Evolutionary conservation across 1,139 yeast species (phyloP), one percentile per base, ranked within the genome.

Genomic region (Debaryomyces udenii): DNA sequence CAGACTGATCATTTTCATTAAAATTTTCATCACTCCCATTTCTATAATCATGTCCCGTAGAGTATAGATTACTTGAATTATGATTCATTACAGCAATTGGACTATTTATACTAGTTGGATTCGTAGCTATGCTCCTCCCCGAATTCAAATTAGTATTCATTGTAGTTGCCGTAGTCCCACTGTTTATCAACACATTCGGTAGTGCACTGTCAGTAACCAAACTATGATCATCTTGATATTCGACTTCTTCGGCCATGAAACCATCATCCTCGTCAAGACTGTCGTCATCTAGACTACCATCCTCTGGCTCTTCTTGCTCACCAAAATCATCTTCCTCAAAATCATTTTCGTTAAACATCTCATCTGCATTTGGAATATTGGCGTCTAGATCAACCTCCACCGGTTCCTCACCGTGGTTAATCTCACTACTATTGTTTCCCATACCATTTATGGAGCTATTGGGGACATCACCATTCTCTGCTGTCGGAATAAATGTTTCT

Each of bases 221-320:
- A 36, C 76, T 72, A 46, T 77, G 82, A 50, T 78, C 82, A 37
- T 70, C 67, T 49, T 78, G 83, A 48, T 78, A 78, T 50, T 78
- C 84, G 32, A 78, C 83, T 22, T 74, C 79, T 35, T 72, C 77
- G 1, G 82, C 83, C 83, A 78, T 78, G 47, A 76, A 70, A 18
- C 75, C 76, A 41, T 63, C 70, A 44, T 66, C 70, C 32, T 62
- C 70, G 30, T 58, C 56, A 2, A 56, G 57, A 6, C 49, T 46
- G 27, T 51, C 56, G 15, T 46, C 51, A 26, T 45, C 55, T 49
- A 39, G 14, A 24, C 37, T 50, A 17, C 32, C 40, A 17, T 41
- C 45, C 15, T 46, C 52, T 5, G 35, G 40, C 15, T 46, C 54
- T 11, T 39, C 37, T 16, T 39, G 42, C 24, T 35, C 44, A 37